Evolutionary conservation across 139 green algal genomes (phyloP).

Genomic region (Coelastrella sp.): DNA sequence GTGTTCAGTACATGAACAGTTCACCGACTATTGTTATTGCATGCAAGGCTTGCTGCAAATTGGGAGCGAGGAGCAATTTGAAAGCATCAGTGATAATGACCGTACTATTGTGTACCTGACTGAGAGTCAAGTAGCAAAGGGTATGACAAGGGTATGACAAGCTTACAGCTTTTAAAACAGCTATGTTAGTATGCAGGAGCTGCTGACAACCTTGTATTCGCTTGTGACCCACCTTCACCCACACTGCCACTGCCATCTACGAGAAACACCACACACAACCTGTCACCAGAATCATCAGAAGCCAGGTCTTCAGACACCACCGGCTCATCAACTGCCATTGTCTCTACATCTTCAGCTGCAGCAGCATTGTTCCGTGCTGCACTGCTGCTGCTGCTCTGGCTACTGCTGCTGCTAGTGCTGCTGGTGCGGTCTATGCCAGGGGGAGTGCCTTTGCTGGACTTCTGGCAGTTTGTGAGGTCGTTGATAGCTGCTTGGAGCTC

Average conservation of each 20-base stretch:
- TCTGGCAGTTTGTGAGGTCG: neutral
- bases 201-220: neutral
- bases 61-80: too few relatives aligned
- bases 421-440: neutral
- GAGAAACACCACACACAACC: constrained; percentile 26
- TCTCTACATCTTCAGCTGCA: neutral
- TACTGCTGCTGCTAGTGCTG: neutral
- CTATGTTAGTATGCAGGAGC: too few relatives aligned
- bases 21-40: too few relatives aligned
- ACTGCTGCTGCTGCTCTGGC: neutral
- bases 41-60: too few relatives aligned
- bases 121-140: too few relatives aligned
- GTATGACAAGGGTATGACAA: too few relatives aligned
- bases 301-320: neutral
- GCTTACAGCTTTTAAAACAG: too few relatives aligned
- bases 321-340: neutral
- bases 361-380: neutral
- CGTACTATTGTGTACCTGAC: too few relatives aligned
- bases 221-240: neutral
- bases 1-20: too few relatives aligned
- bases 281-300: neutral
- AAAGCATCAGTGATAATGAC: too few relatives aligned
- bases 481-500: constrained; percentile 59
- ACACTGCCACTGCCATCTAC: neutral
- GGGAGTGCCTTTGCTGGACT: neutral